These are phyloP conservation scores for Chlorella sp. DNA, from an alignment of 139 green algal species.

Conservation along the genomic window DNA sequence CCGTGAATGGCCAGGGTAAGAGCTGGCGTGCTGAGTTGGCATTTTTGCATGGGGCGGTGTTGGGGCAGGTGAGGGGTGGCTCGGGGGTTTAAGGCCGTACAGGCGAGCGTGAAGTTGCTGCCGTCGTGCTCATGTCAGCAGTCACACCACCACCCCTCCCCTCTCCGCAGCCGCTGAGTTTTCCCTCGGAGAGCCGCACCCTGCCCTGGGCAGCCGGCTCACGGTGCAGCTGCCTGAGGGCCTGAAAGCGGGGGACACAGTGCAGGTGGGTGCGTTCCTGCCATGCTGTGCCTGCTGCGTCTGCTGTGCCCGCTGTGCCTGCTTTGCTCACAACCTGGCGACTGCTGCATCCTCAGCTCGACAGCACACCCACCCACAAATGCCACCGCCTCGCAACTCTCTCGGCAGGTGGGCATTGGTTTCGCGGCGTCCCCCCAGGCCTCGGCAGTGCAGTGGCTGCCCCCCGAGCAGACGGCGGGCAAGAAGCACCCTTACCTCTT, in stretches of 20 bases:
- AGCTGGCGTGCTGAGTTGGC: no score
- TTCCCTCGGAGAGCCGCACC: slow-evolving; percentile 35
- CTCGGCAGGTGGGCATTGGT: slow-evolving; percentile 23
- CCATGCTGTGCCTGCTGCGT: no score
- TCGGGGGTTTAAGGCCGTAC: no score
- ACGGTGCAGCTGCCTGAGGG: slow-evolving; percentile 47
- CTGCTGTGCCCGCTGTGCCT: no score
- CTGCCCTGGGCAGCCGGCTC: slow-evolving; percentile 58
- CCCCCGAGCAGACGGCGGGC: slow-evolving; percentile 81
- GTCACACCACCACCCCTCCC: background rate
- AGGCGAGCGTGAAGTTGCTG: no score
- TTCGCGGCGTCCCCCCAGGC: slow-evolving; percentile 50
- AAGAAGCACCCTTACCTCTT: slow-evolving; percentile 91
- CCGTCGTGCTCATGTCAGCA: no score
- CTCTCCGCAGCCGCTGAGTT: slow-evolving; percentile 14
- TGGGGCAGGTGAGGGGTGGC: no score
- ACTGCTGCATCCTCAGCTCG: no score
- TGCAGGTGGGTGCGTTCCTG: background rate
- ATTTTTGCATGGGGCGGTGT: no score
- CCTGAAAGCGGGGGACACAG: slow-evolving; percentile 24
- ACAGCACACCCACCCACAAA: no score
- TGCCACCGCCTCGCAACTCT: no score
- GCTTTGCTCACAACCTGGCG: no score
- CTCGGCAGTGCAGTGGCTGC: slow-evolving; percentile 83
- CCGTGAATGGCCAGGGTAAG: slow-evolving; percentile 2